Percentiles rank a stretch among this genome's conserved stretches.
Conservation (phyloP, 1,284 basidiomycete genomes). For the Puccinia horiana region DNA sequence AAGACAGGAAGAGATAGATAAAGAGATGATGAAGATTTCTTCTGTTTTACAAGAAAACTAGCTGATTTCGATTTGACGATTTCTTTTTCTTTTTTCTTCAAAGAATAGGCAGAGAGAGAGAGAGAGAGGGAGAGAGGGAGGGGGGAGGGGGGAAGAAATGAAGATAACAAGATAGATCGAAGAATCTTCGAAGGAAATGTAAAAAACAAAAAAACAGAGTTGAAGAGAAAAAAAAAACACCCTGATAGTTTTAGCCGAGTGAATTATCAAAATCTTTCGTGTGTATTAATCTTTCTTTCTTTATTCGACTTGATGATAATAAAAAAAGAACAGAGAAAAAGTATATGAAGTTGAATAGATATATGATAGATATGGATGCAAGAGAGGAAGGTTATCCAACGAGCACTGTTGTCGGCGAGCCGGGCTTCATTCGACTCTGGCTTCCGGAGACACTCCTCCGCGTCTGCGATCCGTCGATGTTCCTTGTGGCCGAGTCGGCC, state of each 20-base stretch:
- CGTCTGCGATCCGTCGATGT: neutral
- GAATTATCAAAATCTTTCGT: neutral
- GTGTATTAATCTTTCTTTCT: neutral
- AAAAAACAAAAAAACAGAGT: neutral
- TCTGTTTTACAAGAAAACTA: slow-evolving; percentile 4
- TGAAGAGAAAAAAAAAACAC: neutral
- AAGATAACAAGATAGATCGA: neutral
- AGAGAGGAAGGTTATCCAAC: slow-evolving; percentile 1
- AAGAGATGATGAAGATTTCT: neutral
- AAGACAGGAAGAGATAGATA: neutral
- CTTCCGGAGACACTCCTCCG: slow-evolving; percentile 34
- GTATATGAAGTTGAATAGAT: neutral
- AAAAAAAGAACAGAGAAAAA: neutral
- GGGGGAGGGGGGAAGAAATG: neutral
- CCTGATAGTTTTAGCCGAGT: neutral
- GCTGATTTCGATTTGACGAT: neutral
- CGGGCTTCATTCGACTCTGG: slow-evolving; percentile 12
- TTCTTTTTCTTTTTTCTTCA: neutral
- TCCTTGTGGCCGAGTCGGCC: neutral
- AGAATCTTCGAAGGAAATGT: too few relatives aligned
- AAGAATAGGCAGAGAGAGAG: neutral
- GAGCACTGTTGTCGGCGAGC: slow-evolving; percentile 6
- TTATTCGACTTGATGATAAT: neutral
- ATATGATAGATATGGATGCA: neutral
- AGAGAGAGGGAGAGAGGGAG: neutral